These are phyloP conservation scores for Rhynchosporium agropyri DNA, from an alignment of 2,329 filamentous ascomycete genomes.

Conservation along the genomic window DNA sequence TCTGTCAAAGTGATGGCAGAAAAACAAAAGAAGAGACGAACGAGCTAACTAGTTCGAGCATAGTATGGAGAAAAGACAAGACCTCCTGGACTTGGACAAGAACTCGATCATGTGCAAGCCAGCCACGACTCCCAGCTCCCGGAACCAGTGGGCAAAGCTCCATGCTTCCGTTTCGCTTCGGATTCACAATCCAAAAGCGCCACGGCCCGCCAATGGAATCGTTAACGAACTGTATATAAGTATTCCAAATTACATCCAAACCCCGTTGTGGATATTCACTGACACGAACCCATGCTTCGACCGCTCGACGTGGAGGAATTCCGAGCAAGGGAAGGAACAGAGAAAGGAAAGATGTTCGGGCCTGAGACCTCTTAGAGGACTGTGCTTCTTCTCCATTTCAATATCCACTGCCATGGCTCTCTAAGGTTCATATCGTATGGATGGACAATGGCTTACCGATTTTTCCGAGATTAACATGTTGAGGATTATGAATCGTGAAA, in stretches of 20 bases:
- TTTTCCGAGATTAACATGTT: not conserved
- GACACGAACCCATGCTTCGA: no score
- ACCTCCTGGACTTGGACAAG: not conserved
- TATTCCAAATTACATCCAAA: not conserved
- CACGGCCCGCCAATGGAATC: conserved; percentile 5
- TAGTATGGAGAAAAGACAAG: not conserved
- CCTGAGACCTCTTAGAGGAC: conserved; percentile 12
- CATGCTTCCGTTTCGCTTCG: conserved; percentile 4
- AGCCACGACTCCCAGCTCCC: not conserved
- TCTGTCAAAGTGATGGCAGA: not conserved
- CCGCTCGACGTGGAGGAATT: no score
- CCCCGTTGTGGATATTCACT: not conserved
- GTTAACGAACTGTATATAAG: not conserved
- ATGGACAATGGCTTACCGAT: conserved; percentile 4
- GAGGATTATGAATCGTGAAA: conserved; percentile 8
- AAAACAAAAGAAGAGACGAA: conserved; percentile 5
- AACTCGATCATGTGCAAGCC: not conserved
- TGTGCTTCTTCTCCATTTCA: conserved; percentile 12
- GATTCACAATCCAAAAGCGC: conserved; percentile 6
- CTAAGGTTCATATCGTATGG: not conserved
- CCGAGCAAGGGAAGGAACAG: not conserved
- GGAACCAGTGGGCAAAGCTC: not conserved
- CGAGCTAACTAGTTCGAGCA: not conserved
- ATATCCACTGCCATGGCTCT: conserved; percentile 5
- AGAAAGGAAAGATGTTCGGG: conserved; percentile 5